Evolutionary conservation across 768 basidiomycete species (phyloP).

Genomic region (Vishniacozyma victoriae): DNA sequence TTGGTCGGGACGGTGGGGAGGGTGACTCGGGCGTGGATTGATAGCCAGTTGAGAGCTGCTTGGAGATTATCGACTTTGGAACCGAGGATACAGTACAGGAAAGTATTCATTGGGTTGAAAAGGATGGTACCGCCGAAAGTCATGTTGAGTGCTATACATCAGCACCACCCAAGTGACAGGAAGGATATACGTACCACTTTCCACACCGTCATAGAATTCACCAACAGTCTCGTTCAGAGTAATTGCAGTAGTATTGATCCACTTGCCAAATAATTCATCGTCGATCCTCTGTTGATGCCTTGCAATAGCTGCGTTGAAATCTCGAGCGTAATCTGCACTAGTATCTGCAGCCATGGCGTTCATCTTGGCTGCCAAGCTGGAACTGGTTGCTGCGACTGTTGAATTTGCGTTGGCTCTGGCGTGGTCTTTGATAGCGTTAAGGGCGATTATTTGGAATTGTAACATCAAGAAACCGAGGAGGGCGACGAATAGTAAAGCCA

Average conservation of each 20-base stretch:
- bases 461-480: slow-evolving; percentile 80
- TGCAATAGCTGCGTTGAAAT: slow-evolving; percentile 67
- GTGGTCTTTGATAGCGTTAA: slow-evolving; percentile 65
- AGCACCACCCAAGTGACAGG: background rate
- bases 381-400: slow-evolving; percentile 55
- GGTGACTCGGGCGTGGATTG: slow-evolving; percentile 74
- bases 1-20: slow-evolving; percentile 71
- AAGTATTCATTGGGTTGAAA: slow-evolving; percentile 72
- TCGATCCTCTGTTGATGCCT: slow-evolving; percentile 71
- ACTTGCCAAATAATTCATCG: slow-evolving; percentile 74
- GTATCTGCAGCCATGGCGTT: slow-evolving; percentile 79
- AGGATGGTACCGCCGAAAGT: slow-evolving; percentile 83
- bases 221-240: slow-evolving; percentile 80
- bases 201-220: slow-evolving; percentile 78
- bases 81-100: slow-evolving; percentile 85
- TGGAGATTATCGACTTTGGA: slow-evolving; percentile 81
- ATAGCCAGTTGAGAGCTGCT: slow-evolving; percentile 81
- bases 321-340: slow-evolving; percentile 68
- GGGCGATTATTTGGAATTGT: slow-evolving; percentile 74
- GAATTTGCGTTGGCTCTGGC: slow-evolving; percentile 61
- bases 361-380: slow-evolving; percentile 51
- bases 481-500: slow-evolving; percentile 89
- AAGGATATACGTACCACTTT: slow-evolving; percentile 56
- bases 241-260: slow-evolving; percentile 86
- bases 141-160: slow-evolving; percentile 36